Evolutionary conservation across 805 yeast genomes (phyloP), one percentile per base, ranked within the genome.

Genomic region (Metschnikowia lachancei): DNA sequence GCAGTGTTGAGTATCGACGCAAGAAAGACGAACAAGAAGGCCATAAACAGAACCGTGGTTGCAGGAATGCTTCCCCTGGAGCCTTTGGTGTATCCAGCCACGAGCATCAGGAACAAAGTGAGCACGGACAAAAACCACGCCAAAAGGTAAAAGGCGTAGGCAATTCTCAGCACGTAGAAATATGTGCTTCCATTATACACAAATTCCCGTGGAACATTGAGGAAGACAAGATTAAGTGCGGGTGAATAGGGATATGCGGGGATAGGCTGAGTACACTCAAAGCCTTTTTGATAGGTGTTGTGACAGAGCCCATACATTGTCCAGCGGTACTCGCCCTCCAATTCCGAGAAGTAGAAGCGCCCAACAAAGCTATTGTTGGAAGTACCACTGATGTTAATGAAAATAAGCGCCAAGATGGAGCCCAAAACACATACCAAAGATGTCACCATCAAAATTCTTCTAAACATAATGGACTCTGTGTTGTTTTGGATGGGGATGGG

Each of bases 121-220:
- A 78, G 38, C 3, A 77, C 59, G 57, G 77, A 66, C 70, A 85
- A 82, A 2, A 85, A 80, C 76, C 80, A 83, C 8, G 81, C 82
- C 57, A 83, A 77, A 41, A 65, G 43, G 42, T 57, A 58, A 42
- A 63, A 60, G 10, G 63, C 65, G 49, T 58, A 66, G 16, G 64
- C 57, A 35, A 58, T 52, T 55, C 92, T 78, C 16, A 88, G 76
- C 59, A 84, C 66, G 66, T 82, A 84, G 68, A 75, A 88, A 64
- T 76, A 83, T 35, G 77, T 66, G 53, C 76, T 70, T 52, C 79
- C 72, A 61, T 74, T 62, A 28, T 64, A 55, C 42, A 69, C 55
- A 55, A 89, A 82, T 20, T 68, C 66, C 2, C 60, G 30, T 20
- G 95, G 95, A 18, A 41, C 84, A 10, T 45, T 37, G 11, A 34